These are phyloP conservation scores for Boletus chippewaensis DNA, from an alignment of 1,284 basidiomycete genomes.

Conservation along the genomic window DNA sequence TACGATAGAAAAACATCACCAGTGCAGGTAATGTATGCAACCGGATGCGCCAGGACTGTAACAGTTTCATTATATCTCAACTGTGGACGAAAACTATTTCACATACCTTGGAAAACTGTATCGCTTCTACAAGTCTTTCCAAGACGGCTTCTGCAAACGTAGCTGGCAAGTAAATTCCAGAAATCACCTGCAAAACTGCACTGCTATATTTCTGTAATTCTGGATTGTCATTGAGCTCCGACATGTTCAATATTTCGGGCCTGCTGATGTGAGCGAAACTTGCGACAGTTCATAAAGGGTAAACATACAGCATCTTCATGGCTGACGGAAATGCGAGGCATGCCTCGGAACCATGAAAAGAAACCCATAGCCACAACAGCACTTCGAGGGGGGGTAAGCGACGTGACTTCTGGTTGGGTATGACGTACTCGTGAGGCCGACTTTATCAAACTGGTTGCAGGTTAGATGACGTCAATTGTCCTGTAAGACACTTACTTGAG, in stretches of 20 bases:
- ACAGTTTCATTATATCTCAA: conserved; percentile 9
- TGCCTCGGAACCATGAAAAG: conserved; percentile 62
- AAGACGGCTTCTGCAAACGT: conserved; percentile 58
- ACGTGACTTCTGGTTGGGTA: conserved; percentile 2
- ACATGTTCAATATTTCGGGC: conserved; percentile 75
- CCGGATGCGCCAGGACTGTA: conserved; percentile 73
- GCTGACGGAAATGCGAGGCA: conserved; percentile 68
- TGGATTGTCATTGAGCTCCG: conserved; percentile 71
- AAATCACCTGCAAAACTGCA: conserved; percentile 69
- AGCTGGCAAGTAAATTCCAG: conserved; percentile 57
- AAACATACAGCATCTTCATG: conserved; percentile 65
- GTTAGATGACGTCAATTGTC: conserved; percentile 16
- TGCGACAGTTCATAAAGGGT: conserved; percentile 1
- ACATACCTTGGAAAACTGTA: conserved; percentile 62
- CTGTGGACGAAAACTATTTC: not conserved
- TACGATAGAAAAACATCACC: conserved; percentile 82
- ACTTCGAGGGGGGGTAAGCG: conserved; percentile 39
- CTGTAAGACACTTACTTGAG: conserved; percentile 40
- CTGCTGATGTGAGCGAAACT: conserved; percentile 33
- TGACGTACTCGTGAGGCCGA: conserved; percentile 65
- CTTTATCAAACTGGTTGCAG: conserved; percentile 68
- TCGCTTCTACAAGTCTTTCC: conserved; percentile 54
- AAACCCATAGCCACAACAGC: conserved; percentile 74
- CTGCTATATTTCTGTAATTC: conserved; percentile 69
- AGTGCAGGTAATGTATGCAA: conserved; percentile 67